Percentiles rank a stretch among this genome's conserved stretches.
phyloP scores from a whole-genome alignment of 768 basidiomycete genomes.

The Leccinum incarnatum region DNA sequence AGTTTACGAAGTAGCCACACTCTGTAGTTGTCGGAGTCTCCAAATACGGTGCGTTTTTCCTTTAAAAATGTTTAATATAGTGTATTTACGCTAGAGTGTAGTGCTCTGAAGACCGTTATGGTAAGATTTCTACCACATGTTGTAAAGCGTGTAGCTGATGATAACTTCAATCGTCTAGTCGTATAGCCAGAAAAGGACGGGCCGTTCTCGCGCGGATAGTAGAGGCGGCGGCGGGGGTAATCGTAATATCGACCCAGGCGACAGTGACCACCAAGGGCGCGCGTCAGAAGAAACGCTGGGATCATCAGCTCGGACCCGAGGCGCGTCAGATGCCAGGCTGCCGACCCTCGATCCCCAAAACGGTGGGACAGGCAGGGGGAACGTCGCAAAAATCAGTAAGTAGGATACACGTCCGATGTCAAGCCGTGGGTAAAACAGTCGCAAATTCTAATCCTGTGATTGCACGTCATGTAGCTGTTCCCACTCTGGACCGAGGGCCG shows the following conservation, averaged over 20 bases:
- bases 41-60: slow-evolving; percentile 71
- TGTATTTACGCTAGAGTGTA: slow-evolving; percentile 26
- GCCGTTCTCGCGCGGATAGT: slow-evolving; percentile 47
- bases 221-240: slow-evolving; percentile 45
- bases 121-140: slow-evolving; percentile 37
- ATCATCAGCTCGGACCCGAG: slow-evolving; percentile 47
- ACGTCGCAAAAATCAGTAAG: slow-evolving; percentile 29
- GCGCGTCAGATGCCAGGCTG: slow-evolving; percentile 66
- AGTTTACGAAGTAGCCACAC: slow-evolving; percentile 92
- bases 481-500: slow-evolving; percentile 17
- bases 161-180: slow-evolving; percentile 43
- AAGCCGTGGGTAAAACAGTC: slow-evolving; percentile 20
- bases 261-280: slow-evolving; percentile 36
- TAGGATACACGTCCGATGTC: slow-evolving; percentile 16
- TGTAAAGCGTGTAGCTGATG: slow-evolving; percentile 14
- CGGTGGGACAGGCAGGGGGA: slow-evolving; percentile 18
- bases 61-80: not conserved
- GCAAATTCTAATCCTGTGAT: slow-evolving; percentile 23
- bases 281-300: slow-evolving; percentile 33
- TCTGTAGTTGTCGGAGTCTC: slow-evolving; percentile 83
- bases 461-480: slow-evolving; percentile 19
- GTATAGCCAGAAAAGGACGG: slow-evolving; percentile 70
- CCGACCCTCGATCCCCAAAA: slow-evolving; percentile 31
- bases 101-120: slow-evolving; percentile 83
- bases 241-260: slow-evolving; percentile 34